Conservation (phyloP, 169 alveolate species). For the Plasmodium relictum region DNA sequence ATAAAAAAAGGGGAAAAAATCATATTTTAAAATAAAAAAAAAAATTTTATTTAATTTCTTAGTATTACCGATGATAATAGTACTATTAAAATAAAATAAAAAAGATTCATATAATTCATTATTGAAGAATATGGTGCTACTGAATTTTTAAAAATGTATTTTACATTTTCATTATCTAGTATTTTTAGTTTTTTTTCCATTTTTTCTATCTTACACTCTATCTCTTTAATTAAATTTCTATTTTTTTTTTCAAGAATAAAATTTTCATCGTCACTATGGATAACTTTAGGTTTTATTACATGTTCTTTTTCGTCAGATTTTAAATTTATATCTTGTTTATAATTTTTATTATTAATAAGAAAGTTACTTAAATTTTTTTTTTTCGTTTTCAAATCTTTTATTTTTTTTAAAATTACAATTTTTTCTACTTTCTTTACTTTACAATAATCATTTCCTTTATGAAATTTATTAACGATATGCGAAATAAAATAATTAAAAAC, state of each 20-base stretch:
- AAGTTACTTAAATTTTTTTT: not conserved
- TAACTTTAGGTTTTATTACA: slow-evolving; percentile 49
- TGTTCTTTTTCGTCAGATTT: not conserved
- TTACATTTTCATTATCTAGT: slow-evolving; percentile 27
- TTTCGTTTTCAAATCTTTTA: slow-evolving; percentile 19
- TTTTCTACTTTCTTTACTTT: slow-evolving; percentile 51
- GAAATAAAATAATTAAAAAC: slow-evolving; percentile 64
- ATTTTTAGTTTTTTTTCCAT: slow-evolving; percentile 21
- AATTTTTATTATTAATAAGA: not conserved
- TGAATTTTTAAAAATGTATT: slow-evolving; percentile 46
- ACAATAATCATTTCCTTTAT: slow-evolving; percentile 25
- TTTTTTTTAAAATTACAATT: slow-evolving; percentile 42
- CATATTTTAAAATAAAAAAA: too few species aligned
- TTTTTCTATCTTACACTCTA: slow-evolving; percentile 44
- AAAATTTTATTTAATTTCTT: not conserved
- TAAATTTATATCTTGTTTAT: slow-evolving; percentile 8
- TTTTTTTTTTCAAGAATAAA: slow-evolving; percentile 58
- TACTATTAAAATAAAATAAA: slow-evolving; percentile 63
- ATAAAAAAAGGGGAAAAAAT: too few species aligned
- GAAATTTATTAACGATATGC: slow-evolving; percentile 20
- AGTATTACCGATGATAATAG: slow-evolving; percentile 63
- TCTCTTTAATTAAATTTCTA: slow-evolving; percentile 7
- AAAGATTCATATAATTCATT: slow-evolving; percentile 49
- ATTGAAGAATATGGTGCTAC: slow-evolving; percentile 55
- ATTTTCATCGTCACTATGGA: slow-evolving; percentile 75